Percentiles rank a stretch among this genome's conserved stretches.
Conservation (phyloP, 306 rosid species). For the Quillaja saponaria region DNA sequence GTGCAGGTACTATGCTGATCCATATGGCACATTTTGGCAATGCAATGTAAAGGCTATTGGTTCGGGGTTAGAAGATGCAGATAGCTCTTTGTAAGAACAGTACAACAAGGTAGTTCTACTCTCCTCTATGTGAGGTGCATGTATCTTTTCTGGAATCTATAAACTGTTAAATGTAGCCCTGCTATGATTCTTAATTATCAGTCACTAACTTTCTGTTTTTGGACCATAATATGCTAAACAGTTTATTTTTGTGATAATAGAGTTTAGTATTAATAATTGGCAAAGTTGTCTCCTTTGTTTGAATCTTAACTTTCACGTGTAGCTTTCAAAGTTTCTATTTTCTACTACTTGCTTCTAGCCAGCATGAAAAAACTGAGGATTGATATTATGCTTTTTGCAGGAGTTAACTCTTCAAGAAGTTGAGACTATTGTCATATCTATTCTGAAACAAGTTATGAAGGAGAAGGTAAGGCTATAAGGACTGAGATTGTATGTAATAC, state of each 20-base stretch:
- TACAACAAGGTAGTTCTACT: slow-evolving; percentile 76
- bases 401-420: slow-evolving; percentile 92
- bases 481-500: slow-evolving; percentile 1
- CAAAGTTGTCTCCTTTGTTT: not conserved
- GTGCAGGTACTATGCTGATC: slow-evolving; percentile 89
- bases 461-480: slow-evolving; percentile 70
- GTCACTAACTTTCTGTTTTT: not conserved
- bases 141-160: not conserved
- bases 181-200: no score
- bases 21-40: slow-evolving; percentile 99
- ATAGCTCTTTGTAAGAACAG: slow-evolving; percentile 96
- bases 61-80: slow-evolving; percentile 99
- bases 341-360: slow-evolving; percentile 2
- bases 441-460: slow-evolving; percentile 99
- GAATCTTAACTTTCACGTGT: not conserved
- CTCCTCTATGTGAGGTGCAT: not conserved
- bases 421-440: slow-evolving; percentile 89
- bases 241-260: slow-evolving; percentile 4
- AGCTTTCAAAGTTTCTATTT: slow-evolving; percentile 5
- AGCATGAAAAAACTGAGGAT: slow-evolving; percentile 15
- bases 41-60: slow-evolving; percentile 99
- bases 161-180: slow-evolving; percentile 14
- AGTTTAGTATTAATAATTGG: not conserved
- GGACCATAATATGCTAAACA: slow-evolving; percentile 16
- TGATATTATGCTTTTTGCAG: slow-evolving; percentile 42